Base-by-base conservation (phyloP, 148 eudicot genomes). In the Chenopodium suecicum region DNA sequence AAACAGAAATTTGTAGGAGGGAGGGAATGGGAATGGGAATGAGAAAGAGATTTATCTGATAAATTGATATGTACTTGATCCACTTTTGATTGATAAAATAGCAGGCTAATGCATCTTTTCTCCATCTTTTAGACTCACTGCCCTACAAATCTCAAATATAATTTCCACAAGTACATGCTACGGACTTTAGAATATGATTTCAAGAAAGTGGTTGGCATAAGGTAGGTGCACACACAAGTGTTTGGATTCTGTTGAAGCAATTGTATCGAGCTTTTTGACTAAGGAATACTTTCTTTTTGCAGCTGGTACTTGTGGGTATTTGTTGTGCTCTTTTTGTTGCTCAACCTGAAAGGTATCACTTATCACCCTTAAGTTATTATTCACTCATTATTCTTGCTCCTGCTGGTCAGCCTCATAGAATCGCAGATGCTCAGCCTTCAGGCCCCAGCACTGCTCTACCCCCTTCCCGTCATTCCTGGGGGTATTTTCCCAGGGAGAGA, bases 261-360 rank as follows among this genome's bases (percentile, higher is more conserved):
- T 25, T 20, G 0, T 22, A 65, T 29, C 2, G 32, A 19, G 7
- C 37, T 62, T 34, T 23, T 58, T 68, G 64, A 81, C 79, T 41
- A 58, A 54, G 47, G 16, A 77, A 73, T 75, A 27, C 32, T 80
- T 74, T 79, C 44, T 76, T 76, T 82, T 34, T 86, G 86, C 89
- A 95, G 99, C 89, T 95, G 97, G 99, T 92, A 88, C 86, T 88
- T 95, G 88, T 95, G 99, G 99, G 88, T 89, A 74, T 95, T 95
- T 86, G 99, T 93, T 72, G 94, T 95, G 62, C 23, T 95, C 70
- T 95, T 95, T 88, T 85, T 95, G 92, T 88, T 95, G 79, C 67
- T 95, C 72, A 90, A 95, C 81, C 82, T 95, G 19, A 79, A 83
- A 87, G 99, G 98, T 95, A 90, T 17, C 20, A 31, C 37, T 72